Base-by-base conservation (phyloP, 352 stramenopile genomes). In the Globisporangium viniferum region DNA sequence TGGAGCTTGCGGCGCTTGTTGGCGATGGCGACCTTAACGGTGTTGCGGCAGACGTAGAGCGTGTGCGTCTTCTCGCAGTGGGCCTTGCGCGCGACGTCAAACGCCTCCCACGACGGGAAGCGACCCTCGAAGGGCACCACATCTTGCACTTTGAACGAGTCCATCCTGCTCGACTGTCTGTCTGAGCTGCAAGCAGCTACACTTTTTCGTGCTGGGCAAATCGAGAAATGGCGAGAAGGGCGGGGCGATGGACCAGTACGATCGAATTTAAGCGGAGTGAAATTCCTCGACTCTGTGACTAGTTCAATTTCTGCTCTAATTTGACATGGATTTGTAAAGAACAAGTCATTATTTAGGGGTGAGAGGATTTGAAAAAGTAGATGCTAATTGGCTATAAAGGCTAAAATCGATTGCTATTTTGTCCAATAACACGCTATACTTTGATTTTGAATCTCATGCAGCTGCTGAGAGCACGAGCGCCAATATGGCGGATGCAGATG, bases 11-110 rank as follows among this genome's bases (percentile, higher is more conserved):
- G 81, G 39, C 84, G 84, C 62, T 84, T 84, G 73, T 92, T 92
- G 69, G 84, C 84, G 29, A 89, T 76, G 31, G 81, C 79, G 56
- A 92, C 84, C 61, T 90, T 88, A 55, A 92, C 81, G 10, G 81
- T 90, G 67, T 92, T 92, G 62, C 84, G 84, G 62, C 84, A 92
- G 60, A 92, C 84, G 72, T 92, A 92, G 75, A 92, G 88, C 39
- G 81, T 92, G 80, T 88, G 77, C 29, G 84, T 92, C 70, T 89
- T 89, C 68, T 92, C 84, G 67, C 84, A 83, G 67, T 92, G 84
- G 7, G 80, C 79, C 57, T 79, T 83, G 29, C 84, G 79, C 53
- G 81, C 84, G 9, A 88, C 66, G 56, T 92, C 84, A 46, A 92
- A 90, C 35, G 80, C 81, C 73, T 90, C 84, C 84, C 84, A 92